Evolutionary conservation across 1,284 basidiomycete species (phyloP).

Genomic region (Erythrobasidium hasegawianum): DNA sequence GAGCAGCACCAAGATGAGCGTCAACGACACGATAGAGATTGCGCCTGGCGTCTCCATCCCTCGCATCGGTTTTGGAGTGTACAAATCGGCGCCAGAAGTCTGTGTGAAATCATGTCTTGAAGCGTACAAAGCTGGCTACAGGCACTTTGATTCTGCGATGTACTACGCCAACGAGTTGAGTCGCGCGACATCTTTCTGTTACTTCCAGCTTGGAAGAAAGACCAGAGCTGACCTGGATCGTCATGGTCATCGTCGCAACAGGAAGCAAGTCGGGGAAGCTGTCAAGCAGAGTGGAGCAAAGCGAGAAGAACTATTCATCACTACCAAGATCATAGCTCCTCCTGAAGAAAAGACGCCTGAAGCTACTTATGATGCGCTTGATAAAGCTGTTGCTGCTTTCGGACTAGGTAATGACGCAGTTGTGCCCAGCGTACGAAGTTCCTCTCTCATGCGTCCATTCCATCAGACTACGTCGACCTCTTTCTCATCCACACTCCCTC

Average conservation of each 20-base stretch:
- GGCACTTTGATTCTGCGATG: constrained; percentile 34
- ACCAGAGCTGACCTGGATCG: too few relatives aligned
- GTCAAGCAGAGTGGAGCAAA: constrained; percentile 63
- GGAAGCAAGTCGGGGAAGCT: constrained; percentile 41
- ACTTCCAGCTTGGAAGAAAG: not conserved
- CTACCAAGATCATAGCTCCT: constrained; percentile 31
- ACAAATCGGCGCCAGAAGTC: constrained; percentile 18
- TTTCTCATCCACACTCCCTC: constrained; percentile 56
- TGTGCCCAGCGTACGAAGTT: too few relatives aligned
- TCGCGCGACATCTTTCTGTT: not conserved
- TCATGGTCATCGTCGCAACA: too few relatives aligned
- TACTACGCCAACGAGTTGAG: constrained; percentile 35
- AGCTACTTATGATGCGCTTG: constrained; percentile 38
- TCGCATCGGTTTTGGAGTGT: constrained; percentile 31
- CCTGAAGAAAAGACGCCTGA: constrained; percentile 10
- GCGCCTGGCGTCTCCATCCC: constrained; percentile 28
- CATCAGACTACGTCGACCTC: constrained; percentile 61
- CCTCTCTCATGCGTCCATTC: not conserved
- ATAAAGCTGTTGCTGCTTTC: constrained; percentile 52
- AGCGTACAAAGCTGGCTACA: constrained; percentile 30
- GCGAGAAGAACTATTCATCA: constrained; percentile 58
- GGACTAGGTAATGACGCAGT: constrained; percentile 50
- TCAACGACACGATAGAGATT: constrained; percentile 26
- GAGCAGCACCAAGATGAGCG: not conserved
- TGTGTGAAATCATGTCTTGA: constrained; percentile 25